Percentiles rank a stretch among this genome's conserved stretches.
Evolutionary conservation across 257 asterid genomes (phyloP).

Genomic region (Lithospermum erythrorhizon): DNA sequence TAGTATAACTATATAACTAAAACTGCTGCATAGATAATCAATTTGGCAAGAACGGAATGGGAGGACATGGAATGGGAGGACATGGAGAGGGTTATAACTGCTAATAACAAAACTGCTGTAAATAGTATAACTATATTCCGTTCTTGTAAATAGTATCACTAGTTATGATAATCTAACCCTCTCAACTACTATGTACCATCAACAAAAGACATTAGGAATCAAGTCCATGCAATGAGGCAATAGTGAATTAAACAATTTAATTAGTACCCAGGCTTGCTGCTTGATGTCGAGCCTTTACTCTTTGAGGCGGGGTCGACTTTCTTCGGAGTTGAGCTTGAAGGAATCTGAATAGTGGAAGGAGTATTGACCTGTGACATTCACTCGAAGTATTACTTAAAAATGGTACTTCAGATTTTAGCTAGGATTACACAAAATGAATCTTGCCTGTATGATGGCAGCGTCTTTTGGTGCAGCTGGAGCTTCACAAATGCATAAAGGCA

Average conservation of each 20-base stretch:
- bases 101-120: too few relatives aligned
- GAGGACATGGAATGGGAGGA: too few relatives aligned
- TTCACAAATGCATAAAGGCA: conserved; percentile 98
- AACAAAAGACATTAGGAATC: background rate
- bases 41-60: too few relatives aligned
- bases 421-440: conserved; percentile 9
- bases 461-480: conserved; percentile 58
- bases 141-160: too few relatives aligned
- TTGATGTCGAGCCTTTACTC: conserved; percentile 74
- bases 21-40: background rate
- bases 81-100: too few relatives aligned
- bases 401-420: conserved; percentile 8
- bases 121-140: too few relatives aligned
- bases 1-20: too few relatives aligned
- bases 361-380: conserved; percentile 37
- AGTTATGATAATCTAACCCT: too few relatives aligned
- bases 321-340: conserved; percentile 43
- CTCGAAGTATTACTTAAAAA: conserved; percentile 15
- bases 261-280: conserved; percentile 57
- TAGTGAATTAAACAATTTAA: conserved; percentile 9
- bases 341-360: conserved; percentile 26
- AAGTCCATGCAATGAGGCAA: background rate
- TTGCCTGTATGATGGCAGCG: conserved; percentile 40
- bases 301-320: conserved; percentile 44
- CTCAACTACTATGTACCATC: background rate